Evolutionary conservation across 768 basidiomycete species (phyloP), one percentile per base, ranked within the genome.

Genomic region (Gyrodon lividus): DNA sequence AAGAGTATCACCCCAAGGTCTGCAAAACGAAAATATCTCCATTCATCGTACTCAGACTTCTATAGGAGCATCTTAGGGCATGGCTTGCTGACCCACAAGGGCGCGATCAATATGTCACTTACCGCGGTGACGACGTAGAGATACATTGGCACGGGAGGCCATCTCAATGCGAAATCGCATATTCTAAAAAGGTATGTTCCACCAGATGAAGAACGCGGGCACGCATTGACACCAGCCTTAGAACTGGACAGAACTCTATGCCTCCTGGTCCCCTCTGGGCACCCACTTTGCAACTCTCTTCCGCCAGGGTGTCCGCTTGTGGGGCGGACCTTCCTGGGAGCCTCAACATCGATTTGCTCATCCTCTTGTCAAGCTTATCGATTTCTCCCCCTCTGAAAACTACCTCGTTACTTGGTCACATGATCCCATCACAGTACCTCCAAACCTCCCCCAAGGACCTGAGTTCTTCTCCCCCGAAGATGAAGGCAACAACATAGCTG

Each of bases 391-490:
- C 4, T 90, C 89, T 73, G 97, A 99, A 72, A 85, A 90, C 51
- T 98, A 96, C 72, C 73, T 99, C 52, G 91, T 98, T 62, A 98
- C 97, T 37, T 98, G 94, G 92, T 98, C 97, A 2, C 87, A 92
- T 59, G 92, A 96, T 59, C 85, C 94, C 13, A 94, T 98, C 58
- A 79, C 86, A 35, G 87, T 94, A 24, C 86, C 89, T 22, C 87
- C 91, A 53, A 84, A 84, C 55, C 84, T 87, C 35, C 74, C 82
- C 24, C 89, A 90, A 68, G 91, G 93, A 8, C 86, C 83, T 45
- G 87, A 87, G 64, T 91, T 82, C 67, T 90, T 94, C 73, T 89
- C 92, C 41, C 84, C 89, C 5, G 94, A 96, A 52, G 97, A 98
- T 67, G 94, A 96, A 72, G 97, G 94, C 28, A 94, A 96, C 73